Evolutionary conservation across 257 asterid species (phyloP).

Genomic region (Nemophila menziesii): DNA sequence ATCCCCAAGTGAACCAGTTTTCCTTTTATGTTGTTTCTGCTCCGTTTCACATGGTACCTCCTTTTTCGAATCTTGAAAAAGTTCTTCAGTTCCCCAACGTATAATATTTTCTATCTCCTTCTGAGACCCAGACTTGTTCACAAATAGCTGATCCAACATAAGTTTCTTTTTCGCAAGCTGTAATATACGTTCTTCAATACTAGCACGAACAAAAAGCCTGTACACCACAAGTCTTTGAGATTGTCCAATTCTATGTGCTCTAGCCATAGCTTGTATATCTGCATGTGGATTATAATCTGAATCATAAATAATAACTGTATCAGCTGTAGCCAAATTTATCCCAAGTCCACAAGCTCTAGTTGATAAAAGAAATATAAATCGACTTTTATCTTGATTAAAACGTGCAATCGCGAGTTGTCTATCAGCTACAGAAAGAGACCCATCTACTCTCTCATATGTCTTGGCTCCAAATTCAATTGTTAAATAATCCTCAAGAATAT

Average conservation of each 20-base stretch:
- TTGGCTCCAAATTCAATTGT: constrained; percentile 79
- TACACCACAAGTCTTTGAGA: constrained; percentile 86
- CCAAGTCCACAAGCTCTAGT: constrained; percentile 99
- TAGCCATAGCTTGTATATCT: constrained; percentile 97
- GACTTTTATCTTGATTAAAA: constrained; percentile 88
- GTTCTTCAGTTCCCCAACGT: constrained; percentile 98
- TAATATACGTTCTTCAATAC: constrained; percentile 96
- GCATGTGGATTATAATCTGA: constrained; percentile 99
- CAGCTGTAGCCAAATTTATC: constrained; percentile 98
- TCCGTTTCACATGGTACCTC: constrained; percentile 41
- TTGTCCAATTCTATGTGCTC: constrained; percentile 98
- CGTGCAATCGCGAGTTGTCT: constrained; percentile 92
- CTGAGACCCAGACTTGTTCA: constrained; percentile 84
- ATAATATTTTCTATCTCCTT: constrained; percentile 94
- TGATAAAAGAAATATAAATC: constrained; percentile 84
- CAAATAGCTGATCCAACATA: constrained; percentile 97
- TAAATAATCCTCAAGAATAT: constrained; percentile 90
- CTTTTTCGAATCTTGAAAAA: constrained; percentile 57
- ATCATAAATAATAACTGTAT: constrained; percentile 90
- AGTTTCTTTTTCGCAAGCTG: constrained; percentile 96
- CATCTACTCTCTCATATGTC: constrained; percentile 96
- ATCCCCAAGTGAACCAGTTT: constrained; percentile 91
- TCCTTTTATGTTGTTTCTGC: constrained; percentile 54
- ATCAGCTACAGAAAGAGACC: constrained; percentile 81
- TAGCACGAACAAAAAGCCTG: constrained; percentile 97